These are phyloP conservation scores for Saccharomyces hybrid DNA, from an alignment of 1,139 yeast species.

Conservation along the genomic window DNA sequence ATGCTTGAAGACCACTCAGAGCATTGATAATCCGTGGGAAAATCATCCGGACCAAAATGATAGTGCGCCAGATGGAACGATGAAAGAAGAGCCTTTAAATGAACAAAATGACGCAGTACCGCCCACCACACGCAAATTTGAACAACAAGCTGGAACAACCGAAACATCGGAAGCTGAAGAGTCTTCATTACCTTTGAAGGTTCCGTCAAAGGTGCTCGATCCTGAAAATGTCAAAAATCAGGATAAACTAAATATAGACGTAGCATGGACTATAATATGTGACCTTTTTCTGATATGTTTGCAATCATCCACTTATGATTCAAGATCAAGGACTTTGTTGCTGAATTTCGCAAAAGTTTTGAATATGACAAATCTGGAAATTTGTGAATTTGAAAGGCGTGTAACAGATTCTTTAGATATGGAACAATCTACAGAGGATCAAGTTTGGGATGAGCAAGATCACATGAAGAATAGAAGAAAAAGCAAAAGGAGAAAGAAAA, in stretches of 20 bases:
- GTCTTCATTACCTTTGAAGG: neutral
- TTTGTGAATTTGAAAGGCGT: constrained; percentile 82
- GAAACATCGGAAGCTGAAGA: neutral
- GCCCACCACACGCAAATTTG: neutral
- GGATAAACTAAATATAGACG: constrained; percentile 53
- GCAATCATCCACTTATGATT: constrained; percentile 81
- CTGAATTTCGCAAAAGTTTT: constrained; percentile 57
- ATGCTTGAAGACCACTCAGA: constrained; percentile 42
- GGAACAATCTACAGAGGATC: constrained; percentile 65
- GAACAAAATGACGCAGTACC: neutral
- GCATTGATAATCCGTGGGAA: constrained; percentile 38
- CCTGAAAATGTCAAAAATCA: constrained; percentile 36
- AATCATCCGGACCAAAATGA: constrained; percentile 12
- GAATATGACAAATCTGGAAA: constrained; percentile 53
- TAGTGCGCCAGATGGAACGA: constrained; percentile 5
- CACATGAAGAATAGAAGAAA: constrained; percentile 65
- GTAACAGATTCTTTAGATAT: constrained; percentile 85
- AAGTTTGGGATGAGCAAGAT: constrained; percentile 67
- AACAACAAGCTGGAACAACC: neutral
- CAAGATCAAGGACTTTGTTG: constrained; percentile 75
- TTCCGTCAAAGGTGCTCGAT: constrained; percentile 21
- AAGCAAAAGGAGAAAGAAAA: constrained; percentile 54
- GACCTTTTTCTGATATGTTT: constrained; percentile 75
- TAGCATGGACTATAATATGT: constrained; percentile 89
- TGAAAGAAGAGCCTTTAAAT: neutral